Percentiles rank a stretch among this genome's conserved stretches.
These are phyloP conservation scores for Penicillium ucsense DNA, from an alignment of 495 filamentous ascomycete species.

Conservation along the genomic window DNA sequence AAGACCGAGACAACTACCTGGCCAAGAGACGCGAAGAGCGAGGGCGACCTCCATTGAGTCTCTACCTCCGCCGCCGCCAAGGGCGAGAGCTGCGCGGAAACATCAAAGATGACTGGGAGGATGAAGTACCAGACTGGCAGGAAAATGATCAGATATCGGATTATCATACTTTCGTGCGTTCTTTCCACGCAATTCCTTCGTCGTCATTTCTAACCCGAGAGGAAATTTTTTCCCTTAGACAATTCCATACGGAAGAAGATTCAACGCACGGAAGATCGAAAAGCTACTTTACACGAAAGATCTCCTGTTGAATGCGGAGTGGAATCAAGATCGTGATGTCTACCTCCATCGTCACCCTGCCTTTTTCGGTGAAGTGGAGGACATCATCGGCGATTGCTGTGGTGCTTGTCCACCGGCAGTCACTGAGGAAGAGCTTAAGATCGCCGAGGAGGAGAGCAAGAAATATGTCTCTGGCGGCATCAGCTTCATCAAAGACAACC, in stretches of 20 bases:
- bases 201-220: not conserved
- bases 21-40: slow-evolving; percentile 57
- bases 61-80: slow-evolving; percentile 9
- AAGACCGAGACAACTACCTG: slow-evolving; percentile 56
- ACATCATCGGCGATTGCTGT: slow-evolving; percentile 72
- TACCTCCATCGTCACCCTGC: slow-evolving; percentile 73
- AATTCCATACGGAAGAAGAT: slow-evolving; percentile 64
- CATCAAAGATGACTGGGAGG: slow-evolving; percentile 60
- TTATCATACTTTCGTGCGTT: slow-evolving; percentile 58
- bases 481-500: slow-evolving; percentile 66
- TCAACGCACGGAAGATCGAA: slow-evolving; percentile 63
- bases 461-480: slow-evolving; percentile 62
- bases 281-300: slow-evolving; percentile 71
- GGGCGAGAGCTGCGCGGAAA: slow-evolving; percentile 37
- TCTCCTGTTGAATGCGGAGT: slow-evolving; percentile 75
- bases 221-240: slow-evolving; percentile 20
- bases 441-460: slow-evolving; percentile 60
- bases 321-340: slow-evolving; percentile 66
- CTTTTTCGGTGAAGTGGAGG: slow-evolving; percentile 54
- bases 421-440: slow-evolving; percentile 58
- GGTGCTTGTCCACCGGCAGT: slow-evolving; percentile 60
- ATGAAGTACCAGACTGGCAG: slow-evolving; percentile 76
- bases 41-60: slow-evolving; percentile 43
- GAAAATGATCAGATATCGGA: slow-evolving; percentile 61
- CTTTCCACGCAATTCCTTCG: not conserved